A percentile compares a stretch with the other conserved stretches of the same genome.
Evolutionary conservation across 2,329 filamentous ascomycete species (phyloP).

Genomic region (Pseudogymnoascus sp.): DNA sequence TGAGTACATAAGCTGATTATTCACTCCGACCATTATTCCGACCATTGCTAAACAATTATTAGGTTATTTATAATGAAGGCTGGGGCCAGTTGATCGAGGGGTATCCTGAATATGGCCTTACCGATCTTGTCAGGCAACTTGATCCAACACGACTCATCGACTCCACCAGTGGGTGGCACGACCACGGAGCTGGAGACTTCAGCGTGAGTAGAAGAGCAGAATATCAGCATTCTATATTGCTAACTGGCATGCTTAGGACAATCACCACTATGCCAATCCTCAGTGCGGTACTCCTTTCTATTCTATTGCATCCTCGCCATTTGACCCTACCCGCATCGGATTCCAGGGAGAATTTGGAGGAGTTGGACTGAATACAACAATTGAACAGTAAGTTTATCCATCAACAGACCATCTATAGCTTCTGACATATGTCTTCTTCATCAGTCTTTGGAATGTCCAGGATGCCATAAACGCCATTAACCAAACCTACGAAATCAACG

Average conservation of each 20-base stretch:
- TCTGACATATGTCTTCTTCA: neutral
- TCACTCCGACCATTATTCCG: neutral
- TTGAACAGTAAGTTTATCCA: slow-evolving; percentile 43
- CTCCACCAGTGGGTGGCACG: slow-evolving; percentile 56
- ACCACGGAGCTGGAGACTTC: slow-evolving; percentile 60
- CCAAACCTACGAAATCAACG: slow-evolving; percentile 59
- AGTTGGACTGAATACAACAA: slow-evolving; percentile 55
- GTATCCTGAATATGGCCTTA: slow-evolving; percentile 49
- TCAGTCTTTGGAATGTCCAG: slow-evolving; percentile 55
- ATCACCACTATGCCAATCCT: slow-evolving; percentile 63
- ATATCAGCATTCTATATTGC: neutral
- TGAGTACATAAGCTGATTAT: slow-evolving; percentile 23
- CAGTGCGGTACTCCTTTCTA: slow-evolving; percentile 65
- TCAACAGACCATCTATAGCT: neutral
- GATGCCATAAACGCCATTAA: slow-evolving; percentile 51
- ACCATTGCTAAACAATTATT: neutral
- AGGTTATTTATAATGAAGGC: slow-evolving; percentile 63
- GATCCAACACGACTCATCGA: slow-evolving; percentile 59
- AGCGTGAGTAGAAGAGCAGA: slow-evolving; percentile 23
- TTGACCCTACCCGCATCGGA: slow-evolving; percentile 51
- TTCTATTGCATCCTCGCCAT: slow-evolving; percentile 46
- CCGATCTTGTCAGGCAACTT: slow-evolving; percentile 43
- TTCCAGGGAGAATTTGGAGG: slow-evolving; percentile 67
- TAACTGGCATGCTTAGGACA: slow-evolving; percentile 38
- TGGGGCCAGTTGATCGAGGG: slow-evolving; percentile 52